phyloP scores from a whole-genome alignment of 2,329 filamentous ascomycete genomes.

The Fusarium equiseti region DNA sequence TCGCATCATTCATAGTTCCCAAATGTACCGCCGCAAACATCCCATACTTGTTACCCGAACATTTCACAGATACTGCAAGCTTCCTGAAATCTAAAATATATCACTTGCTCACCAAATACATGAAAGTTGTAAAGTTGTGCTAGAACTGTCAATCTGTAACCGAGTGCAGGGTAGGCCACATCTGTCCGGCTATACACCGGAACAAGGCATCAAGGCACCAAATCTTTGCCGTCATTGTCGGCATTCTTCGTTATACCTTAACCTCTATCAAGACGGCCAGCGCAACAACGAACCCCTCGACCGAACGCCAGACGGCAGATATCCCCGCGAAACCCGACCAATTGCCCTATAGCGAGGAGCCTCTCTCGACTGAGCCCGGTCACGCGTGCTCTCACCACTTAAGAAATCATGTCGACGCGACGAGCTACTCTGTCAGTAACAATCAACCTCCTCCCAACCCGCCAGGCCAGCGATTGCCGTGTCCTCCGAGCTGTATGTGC shows the following conservation, averaged over 20 bases:
- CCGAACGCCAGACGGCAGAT: conserved; percentile 33
- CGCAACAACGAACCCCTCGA: conserved; percentile 20
- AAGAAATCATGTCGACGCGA: conserved; percentile 52
- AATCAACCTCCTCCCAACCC: conserved; percentile 24
- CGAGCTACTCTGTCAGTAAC: conserved; percentile 64
- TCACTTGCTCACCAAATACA: background rate
- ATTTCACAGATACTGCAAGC: background rate
- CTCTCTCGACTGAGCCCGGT: conserved; percentile 29
- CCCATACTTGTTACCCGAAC: no score
- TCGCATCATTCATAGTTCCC: background rate
- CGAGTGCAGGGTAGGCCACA: background rate
- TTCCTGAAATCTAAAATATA: background rate
- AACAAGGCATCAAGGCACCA: conserved; percentile 41
- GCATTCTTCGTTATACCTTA: conserved; percentile 34
- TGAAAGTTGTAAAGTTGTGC: background rate
- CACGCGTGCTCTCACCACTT: conserved; percentile 19
- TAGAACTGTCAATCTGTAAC: background rate
- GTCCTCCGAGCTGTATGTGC: conserved; percentile 11
- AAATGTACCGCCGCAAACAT: background rate
- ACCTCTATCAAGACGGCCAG: conserved; percentile 27
- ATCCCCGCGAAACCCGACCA: conserved; percentile 30
- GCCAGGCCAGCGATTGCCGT: conserved; percentile 16
- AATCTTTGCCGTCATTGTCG: conserved; percentile 33
- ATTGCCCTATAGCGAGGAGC: conserved; percentile 38
- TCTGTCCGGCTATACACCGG: conserved; percentile 37